Conservation (phyloP, 768 basidiomycete species). For the Boletellus ananas region DNA sequence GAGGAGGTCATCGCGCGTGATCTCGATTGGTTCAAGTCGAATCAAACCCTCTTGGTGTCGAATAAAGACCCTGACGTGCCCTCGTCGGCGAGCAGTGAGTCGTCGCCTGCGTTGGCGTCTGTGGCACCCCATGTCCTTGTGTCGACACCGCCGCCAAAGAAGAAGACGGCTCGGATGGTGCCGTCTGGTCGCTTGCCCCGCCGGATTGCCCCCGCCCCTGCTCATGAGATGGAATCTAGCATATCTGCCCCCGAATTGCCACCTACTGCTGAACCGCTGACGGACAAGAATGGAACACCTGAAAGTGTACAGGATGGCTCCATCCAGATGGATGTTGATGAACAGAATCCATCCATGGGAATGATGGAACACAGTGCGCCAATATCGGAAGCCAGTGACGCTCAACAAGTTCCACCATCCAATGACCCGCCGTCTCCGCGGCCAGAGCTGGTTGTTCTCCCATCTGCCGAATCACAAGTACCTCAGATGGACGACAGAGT, state of each 20-base stretch:
- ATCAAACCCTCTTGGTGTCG: not conserved
- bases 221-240: not conserved
- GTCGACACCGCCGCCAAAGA: conserved; percentile 5
- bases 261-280: not conserved
- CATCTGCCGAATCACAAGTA: not conserved
- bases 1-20: conserved; percentile 27
- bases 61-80: not conserved
- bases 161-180: conserved; percentile 26
- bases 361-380: not conserved
- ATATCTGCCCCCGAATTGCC: not conserved
- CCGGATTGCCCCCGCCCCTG: conserved; percentile 3
- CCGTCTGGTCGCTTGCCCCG: conserved; percentile 23
- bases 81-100: not conserved
- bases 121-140: not conserved
- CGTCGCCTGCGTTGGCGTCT: not conserved
- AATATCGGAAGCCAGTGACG: not conserved
- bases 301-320: not conserved
- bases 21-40: conserved; percentile 27
- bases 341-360: not conserved
- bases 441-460: not conserved
- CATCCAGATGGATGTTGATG: conserved; percentile 7
- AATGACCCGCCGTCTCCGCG: not conserved
- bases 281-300: not conserved
- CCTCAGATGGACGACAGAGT: not conserved
- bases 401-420: not conserved